Evolutionary conservation across 176 grass and related monocot species (phyloP), one percentile per base, ranked within the genome.

Genomic region (Triticum dicoccoides): DNA sequence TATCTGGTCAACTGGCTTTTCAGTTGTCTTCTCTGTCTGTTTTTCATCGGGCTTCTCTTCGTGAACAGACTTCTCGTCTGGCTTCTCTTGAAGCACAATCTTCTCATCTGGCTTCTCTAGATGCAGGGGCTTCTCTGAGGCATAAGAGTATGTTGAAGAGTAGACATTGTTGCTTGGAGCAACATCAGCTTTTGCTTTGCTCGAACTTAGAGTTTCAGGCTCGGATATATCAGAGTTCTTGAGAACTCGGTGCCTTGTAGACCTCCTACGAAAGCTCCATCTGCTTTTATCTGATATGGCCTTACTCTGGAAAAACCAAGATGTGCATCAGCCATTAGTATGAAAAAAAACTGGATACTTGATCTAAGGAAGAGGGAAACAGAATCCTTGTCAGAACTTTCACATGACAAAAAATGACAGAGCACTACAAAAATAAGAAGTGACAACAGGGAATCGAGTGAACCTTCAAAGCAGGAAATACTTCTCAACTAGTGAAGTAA

Each of bases 191-290:
- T 89, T 94, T 86, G 93, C 97, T 88, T 94, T 99, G 86, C 90
- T 95, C 29, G 88, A 89, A 80, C 86, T 94, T 77, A 91, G 70
- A 88, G 94, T 87, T 89, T 92, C 79, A 61, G 86, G 87, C 79
- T 96, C 96, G 3, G 90, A 92, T 45, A 93, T 88, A 83, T 92
- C 94, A 37, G 85, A 92, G 49, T 93, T 94, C 87, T 93, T 96
- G 81, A 99, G 67, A 79, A 96, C 92, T 77, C 89, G 91, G 61
- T 99, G 97, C 75, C 94, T 91, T 82, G 94, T 94, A 80, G 94
- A 99, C 89, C 92, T 99, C 88, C 92, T 96, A 25, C 97, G 89
- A 61, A 96, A 99, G 84, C 97, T 99, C 97, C 97, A 99, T 80
- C 90, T 90, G 77, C 92, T 90, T 87, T 96, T 99, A 76, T 99